Percentiles rank a stretch among this genome's conserved stretches.
phyloP scores from a whole-genome alignment of 441 rosid species.

The Lepidium campestre region DNA sequence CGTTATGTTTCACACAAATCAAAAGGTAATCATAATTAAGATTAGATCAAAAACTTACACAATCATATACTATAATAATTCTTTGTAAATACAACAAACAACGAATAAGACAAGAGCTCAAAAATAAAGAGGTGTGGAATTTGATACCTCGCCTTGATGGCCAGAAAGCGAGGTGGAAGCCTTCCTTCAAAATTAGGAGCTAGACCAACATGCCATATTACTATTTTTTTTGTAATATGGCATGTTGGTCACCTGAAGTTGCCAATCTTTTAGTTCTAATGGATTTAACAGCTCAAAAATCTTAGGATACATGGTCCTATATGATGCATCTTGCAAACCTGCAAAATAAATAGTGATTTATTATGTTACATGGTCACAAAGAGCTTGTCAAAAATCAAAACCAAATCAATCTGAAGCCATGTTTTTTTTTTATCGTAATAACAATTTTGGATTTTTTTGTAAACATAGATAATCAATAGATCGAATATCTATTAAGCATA shows the following conservation, averaged over 20 bases:
- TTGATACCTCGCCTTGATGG: conserved; percentile 69
- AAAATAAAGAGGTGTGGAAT: not conserved
- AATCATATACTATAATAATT: not conserved
- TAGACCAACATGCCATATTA: conserved; percentile 77
- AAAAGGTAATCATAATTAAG: not conserved
- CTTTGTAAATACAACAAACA: not conserved
- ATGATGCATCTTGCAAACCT: conserved; percentile 78
- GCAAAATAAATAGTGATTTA: not conserved
- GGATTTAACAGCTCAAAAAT: conserved; percentile 74
- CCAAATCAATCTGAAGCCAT: too few relatives aligned
- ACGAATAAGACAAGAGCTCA: not conserved
- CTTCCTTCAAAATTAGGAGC: conserved; percentile 67
- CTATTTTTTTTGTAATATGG: too few relatives aligned
- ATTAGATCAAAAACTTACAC: not conserved
- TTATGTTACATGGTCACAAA: not conserved
- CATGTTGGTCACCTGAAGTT: conserved; percentile 85
- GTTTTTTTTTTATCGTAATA: too few relatives aligned
- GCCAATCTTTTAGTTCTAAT: conserved; percentile 76
- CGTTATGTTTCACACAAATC: not conserved
- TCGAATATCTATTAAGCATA: too few relatives aligned
- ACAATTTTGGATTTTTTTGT: too few relatives aligned
- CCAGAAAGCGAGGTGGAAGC: conserved; percentile 66
- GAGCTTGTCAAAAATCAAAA: not conserved
- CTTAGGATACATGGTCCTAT: conserved; percentile 49
- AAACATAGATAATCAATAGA: too few relatives aligned